Evolutionary conservation across 1,139 yeast species (phyloP), one percentile per base, ranked within the genome.

Genomic region (Debaryomyces subglobosus): DNA sequence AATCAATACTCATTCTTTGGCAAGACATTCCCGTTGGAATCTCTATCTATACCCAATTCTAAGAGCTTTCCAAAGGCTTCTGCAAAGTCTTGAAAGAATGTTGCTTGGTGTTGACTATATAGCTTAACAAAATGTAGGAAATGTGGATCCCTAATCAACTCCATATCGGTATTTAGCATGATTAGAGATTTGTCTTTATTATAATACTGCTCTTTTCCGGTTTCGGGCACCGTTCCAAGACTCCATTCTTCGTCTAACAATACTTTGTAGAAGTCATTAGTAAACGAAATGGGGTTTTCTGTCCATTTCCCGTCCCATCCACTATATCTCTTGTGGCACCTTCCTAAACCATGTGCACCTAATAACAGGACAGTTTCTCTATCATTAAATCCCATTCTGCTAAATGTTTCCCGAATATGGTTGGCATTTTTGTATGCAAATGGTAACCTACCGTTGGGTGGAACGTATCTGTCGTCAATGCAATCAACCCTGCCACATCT

Each of bases 121-220:
- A 65, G 62, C 56, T 75, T 77, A 16, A 80, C 86, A 73, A 78
- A 81, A 44, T 69, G 61, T 43, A 65, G 65, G 65, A 80, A 82
- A 36, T 62, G 63, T 12, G 74, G 63, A 63, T 85, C 88, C 46
- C 68, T 59, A 45, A 79, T 64, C 45, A 85, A 69, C 37, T 80
- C 77, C 74, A 80, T 72, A 60, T 85, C 90, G 3, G 88, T 76
- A 23, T 86, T 86, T 45, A 85, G 71, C 87, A 83, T 83, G 86
- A 85, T 84, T 60, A 85, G 71, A 13, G 61, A 71, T 55, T 61
- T 61, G 49, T 72, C 72, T 2, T 52, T 46, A 49, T 72, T 71
- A 52, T 55, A 69, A 50, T 63, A 77, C 52, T 77, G 81, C n/a
- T 52, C 51, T 48, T 58, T 62, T 0, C 76, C 77, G 0, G 79